Evolutionary conservation across 73 alveolate species (phyloP).

Genomic region (Tetrahymena elliotti): DNA sequence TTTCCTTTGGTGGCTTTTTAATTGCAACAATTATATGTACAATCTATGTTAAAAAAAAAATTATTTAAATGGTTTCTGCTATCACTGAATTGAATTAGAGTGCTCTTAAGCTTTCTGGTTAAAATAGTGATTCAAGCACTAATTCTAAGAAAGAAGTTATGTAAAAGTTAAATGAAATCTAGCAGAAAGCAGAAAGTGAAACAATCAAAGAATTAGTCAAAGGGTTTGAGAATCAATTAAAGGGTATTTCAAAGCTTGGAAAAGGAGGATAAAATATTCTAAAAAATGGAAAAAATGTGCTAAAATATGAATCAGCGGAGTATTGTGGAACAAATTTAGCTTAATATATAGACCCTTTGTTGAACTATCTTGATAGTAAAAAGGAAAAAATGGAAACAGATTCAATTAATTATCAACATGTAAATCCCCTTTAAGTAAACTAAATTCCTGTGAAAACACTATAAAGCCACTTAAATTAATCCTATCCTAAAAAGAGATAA

Average conservation of each 20-base stretch:
- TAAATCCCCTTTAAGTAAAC: neutral
- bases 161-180: neutral
- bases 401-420: neutral
- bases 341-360: neutral
- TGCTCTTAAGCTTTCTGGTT: neutral
- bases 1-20: neutral
- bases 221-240: neutral
- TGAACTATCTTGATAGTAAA: neutral
- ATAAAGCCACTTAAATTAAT: neutral
- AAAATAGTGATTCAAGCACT: neutral
- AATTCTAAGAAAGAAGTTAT: neutral
- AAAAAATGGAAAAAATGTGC: neutral
- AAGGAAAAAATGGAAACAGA: neutral
- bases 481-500: neutral
- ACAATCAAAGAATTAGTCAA: neutral
- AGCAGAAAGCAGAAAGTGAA: neutral
- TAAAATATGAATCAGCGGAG: neutral
- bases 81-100: neutral
- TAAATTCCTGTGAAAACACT: neutral
- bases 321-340: neutral
- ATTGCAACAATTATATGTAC: neutral
- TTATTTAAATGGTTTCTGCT: neutral
- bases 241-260: neutral
- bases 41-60: neutral
- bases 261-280: neutral